Base-by-base conservation (phyloP, 768 basidiomycete genomes). In the Leccinum sublutescens region DNA sequence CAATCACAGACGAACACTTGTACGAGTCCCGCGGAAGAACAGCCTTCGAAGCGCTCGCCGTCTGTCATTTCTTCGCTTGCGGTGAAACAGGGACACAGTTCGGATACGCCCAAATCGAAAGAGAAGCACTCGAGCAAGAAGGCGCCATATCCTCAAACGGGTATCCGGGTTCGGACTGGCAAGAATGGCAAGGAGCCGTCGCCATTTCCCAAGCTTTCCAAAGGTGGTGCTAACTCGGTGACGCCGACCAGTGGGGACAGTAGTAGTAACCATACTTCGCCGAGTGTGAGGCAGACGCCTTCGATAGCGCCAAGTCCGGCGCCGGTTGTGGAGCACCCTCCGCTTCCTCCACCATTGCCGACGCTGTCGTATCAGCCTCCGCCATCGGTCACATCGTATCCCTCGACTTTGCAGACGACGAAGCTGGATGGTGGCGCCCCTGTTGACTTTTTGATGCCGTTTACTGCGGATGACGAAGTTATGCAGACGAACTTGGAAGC, bases 111-210 rank as follows among this genome's bases (percentile, higher is more conserved):
- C 67, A 74, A 68, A 63, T 68, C 67, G 52, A 79, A 78, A 60
- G 77, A 76, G 53, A 80, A 78, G n/a, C 43, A 56, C 72, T 77
- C 38, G 60, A 43, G 70, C 54, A 81, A 80, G 74, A 82, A 78
- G 62, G 21, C 40, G 2, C 62, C 64, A 12, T 78, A 80, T 50
- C 81, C 82, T 15, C 58, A 77, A 23, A 68, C 80, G 10, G 82
- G 82, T 38, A 74, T 82, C 48, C 82, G 83, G 15, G 71, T 80
- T 10, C 77, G 82, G 14, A 68, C 76, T 29, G 75, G 73, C 48
- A 77, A 77, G 58, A 70, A 74, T 29, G 75, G 73, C 48, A 77
- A 77, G 59, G 71, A 74, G 7, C 55, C 59, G 31, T 60, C 71
- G 14, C 66, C 68, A 23, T 63, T 69, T 33, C 53, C 45, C 3